Percentiles rank a stretch among this genome's conserved stretches.
Conservation (phyloP, 495 filamentous ascomycete genomes). For the Penicillium pulvis region DNA sequence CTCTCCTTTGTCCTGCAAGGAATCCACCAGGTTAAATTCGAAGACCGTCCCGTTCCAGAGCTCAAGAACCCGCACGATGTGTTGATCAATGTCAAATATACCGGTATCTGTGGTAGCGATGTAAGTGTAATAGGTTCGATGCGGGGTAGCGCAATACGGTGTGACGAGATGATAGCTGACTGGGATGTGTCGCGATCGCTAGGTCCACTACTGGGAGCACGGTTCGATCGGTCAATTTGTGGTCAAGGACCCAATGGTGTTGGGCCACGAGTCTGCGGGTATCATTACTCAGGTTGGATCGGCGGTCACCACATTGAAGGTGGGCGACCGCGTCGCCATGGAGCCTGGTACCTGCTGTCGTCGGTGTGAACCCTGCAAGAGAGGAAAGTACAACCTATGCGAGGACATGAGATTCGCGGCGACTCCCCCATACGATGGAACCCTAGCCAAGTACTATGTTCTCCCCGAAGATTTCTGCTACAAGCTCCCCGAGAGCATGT, state of each 20-base stretch:
- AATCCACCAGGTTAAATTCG: slow-evolving; percentile 68
- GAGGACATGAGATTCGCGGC: slow-evolving; percentile 55
- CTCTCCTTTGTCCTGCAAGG: slow-evolving; percentile 84
- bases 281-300: slow-evolving; percentile 68
- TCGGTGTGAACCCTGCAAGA: slow-evolving; percentile 54
- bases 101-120: slow-evolving; percentile 89
- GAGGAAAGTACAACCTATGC: slow-evolving; percentile 57
- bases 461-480: slow-evolving; percentile 60
- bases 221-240: slow-evolving; percentile 82
- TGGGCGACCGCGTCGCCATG: slow-evolving; percentile 54
- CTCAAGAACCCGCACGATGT: slow-evolving; percentile 71
- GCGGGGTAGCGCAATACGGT: not conserved
- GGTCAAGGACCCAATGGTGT: slow-evolving; percentile 82
- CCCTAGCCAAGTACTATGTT: slow-evolving; percentile 56
- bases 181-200: not conserved
- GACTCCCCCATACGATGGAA: slow-evolving; percentile 57
- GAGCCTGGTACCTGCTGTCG: slow-evolving; percentile 56
- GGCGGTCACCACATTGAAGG: slow-evolving; percentile 44
- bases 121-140: slow-evolving; percentile 42
- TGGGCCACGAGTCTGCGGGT: slow-evolving; percentile 90
- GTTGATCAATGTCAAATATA: slow-evolving; percentile 79
- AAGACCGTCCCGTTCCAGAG: slow-evolving; percentile 72
- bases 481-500: slow-evolving; percentile 48
- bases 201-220: slow-evolving; percentile 88
- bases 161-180: not conserved